Evolutionary conservation across 1,139 yeast species (phyloP), one percentile per base, ranked within the genome.

Genomic region (Hyphopichia khmerensis): DNA sequence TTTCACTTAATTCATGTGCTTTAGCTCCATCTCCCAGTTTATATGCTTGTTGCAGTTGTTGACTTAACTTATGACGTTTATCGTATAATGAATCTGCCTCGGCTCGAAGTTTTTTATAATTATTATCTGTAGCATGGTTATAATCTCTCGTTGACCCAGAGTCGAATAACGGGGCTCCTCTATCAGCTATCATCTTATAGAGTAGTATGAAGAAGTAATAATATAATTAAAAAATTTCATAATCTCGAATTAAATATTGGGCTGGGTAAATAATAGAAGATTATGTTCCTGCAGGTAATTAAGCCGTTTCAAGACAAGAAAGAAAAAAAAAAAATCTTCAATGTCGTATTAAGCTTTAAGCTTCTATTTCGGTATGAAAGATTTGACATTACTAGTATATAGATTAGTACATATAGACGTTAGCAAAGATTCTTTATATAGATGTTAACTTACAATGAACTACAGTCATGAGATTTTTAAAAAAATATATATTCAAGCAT

Each of bases 11-110:
- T 43, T 80, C 79, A 53, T 85, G 84, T 1, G 98, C 98, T 50
- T 67, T 68, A 18, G 72, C 76, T 44, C 83, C 83, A 57, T 90
- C 86, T 1, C 96, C 97, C 3, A 64, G 56, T 50, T 84, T 74
- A 61, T 76, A 91, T 1, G 96, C 96, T 19, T 66, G 66, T 59
- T 91, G 93, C 1, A 96, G 87, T 57, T 86, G 75, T 40, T 76
- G 72, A 3, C 87, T 76, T 26, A 82, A 72, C 44, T 79, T 67
- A 46, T 73, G 72, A 44, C 83, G 74, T 53, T 79, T 78, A 45
- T 75, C 65, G 62, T 75, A 82, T 27, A 89, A 85, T 47, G 73
- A 69, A 40, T 84, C 83, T 2, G 98, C 98, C 53, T 78, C 65
- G 11, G 73, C 71, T 45, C 98, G 75, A 34, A 84, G 75, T 35